These are phyloP conservation scores for Candida easanensis DNA, from an alignment of 805 yeast species.

Conservation along the genomic window DNA sequence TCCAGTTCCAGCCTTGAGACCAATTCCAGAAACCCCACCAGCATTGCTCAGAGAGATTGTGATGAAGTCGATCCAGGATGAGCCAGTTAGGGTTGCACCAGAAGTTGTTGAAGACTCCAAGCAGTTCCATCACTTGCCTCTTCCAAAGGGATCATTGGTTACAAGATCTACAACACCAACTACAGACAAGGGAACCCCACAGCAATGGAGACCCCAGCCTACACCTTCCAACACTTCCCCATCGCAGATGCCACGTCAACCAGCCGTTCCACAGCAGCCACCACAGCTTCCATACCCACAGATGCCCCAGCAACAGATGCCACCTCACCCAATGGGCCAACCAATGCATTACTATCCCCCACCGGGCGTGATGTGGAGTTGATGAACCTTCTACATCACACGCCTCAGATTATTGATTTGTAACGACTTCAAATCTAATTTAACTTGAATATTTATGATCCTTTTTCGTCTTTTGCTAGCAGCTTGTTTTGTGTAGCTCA, in stretches of 20 bases:
- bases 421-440: neutral
- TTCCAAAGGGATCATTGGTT: conserved; percentile 24
- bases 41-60: conserved; percentile 31
- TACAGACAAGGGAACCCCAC: conserved; percentile 12
- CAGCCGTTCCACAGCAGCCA: neutral
- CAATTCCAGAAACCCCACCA: conserved; percentile 47
- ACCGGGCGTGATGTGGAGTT: conserved; percentile 1
- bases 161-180: conserved; percentile 15
- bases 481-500: too few species aligned
- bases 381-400: neutral
- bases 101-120: conserved; percentile 17
- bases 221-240: neutral
- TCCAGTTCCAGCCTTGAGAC: conserved; percentile 42
- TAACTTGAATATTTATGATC: neutral
- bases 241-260: conserved; percentile 1
- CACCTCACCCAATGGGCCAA: conserved; percentile 1
- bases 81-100: neutral
- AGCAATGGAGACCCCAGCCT: conserved; percentile 8
- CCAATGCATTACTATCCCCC: conserved; percentile 2
- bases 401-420: neutral
- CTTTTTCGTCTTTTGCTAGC: too few species aligned
- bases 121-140: conserved; percentile 27
- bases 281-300: neutral
- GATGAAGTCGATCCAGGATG: conserved; percentile 15
- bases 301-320: neutral